Evolutionary conservation across 192 early-diverging fungal species (phyloP).

Genomic region (Nowakowskiella sp.): DNA sequence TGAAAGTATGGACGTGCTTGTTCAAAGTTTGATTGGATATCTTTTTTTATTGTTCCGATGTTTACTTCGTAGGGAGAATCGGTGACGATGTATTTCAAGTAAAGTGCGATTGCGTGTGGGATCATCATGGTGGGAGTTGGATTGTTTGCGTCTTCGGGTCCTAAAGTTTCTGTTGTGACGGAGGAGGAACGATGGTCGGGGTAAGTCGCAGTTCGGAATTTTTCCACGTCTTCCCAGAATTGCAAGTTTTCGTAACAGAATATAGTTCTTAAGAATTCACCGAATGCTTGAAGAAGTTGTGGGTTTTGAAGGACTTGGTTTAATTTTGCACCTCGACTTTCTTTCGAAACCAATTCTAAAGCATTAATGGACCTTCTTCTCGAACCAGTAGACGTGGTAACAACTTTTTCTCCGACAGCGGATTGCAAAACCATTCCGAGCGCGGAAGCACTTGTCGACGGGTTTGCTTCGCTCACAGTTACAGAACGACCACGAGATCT

Average conservation of each 20-base stretch:
- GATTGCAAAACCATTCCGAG: too few relatives aligned
- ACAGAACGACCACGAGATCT: too few relatives aligned
- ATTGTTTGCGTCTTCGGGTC: not conserved
- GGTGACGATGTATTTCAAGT: constrained; percentile 30
- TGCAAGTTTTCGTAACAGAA: constrained; percentile 67
- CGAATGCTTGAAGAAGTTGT: constrained; percentile 47
- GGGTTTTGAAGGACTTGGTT: constrained; percentile 51
- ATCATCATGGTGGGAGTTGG: constrained; percentile 12
- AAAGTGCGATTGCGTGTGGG: constrained; percentile 31
- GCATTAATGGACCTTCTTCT: not conserved
- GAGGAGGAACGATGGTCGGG: not conserved
- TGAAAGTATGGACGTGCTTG: constrained; percentile 33
- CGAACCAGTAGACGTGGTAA: not conserved
- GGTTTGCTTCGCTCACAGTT: too few relatives aligned
- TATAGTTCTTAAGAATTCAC: constrained; percentile 54
- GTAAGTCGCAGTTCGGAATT: constrained; percentile 40
- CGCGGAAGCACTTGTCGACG: too few relatives aligned
- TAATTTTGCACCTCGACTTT: constrained; percentile 49
- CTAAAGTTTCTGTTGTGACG: constrained; percentile 3
- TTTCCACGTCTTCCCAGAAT: constrained; percentile 56
- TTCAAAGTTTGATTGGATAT: constrained; percentile 26
- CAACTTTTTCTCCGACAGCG: not conserved
- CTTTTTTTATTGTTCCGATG: constrained; percentile 26
- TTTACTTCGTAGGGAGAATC: constrained; percentile 34
- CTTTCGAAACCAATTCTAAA: constrained; percentile 19